These are phyloP conservation scores for Pholiota adiposa DNA, from an alignment of 1,284 basidiomycete genomes.

Conservation along the genomic window DNA sequence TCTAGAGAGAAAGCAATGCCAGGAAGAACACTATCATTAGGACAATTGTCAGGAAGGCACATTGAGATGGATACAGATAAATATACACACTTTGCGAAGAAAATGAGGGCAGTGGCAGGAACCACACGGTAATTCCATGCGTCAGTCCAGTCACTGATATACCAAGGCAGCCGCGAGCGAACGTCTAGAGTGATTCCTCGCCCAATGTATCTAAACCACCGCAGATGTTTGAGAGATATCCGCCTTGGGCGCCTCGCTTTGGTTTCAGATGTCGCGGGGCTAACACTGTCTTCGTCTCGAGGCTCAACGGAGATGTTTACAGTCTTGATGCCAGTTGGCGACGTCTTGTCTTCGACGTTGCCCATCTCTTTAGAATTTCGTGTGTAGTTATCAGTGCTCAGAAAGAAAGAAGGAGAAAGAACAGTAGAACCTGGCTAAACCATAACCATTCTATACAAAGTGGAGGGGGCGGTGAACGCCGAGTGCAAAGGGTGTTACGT, in stretches of 20 bases:
- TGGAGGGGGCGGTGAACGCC: neutral
- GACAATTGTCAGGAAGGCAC: conserved; percentile 6
- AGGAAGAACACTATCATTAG: conserved; percentile 68
- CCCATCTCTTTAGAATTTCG: neutral
- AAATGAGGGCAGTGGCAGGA: conserved; percentile 76
- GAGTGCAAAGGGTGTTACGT: neutral
- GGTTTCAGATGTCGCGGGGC: neutral
- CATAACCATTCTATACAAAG: neutral
- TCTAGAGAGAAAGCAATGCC: conserved; percentile 94
- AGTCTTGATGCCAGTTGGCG: neutral
- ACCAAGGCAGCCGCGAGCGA: conserved; percentile 79
- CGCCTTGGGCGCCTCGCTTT: conserved; percentile 17
- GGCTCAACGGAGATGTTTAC: conserved; percentile 1
- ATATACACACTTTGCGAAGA: conserved; percentile 77
- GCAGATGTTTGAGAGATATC: conserved; percentile 17
- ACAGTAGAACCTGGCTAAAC: neutral
- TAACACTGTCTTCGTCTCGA: conserved; percentile 10
- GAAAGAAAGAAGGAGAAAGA: neutral
- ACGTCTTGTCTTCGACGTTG: neutral
- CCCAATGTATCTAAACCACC: conserved; percentile 47
- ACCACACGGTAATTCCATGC: conserved; percentile 88
- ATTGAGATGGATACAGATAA: neutral
- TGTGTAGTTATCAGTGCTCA: too few relatives aligned
- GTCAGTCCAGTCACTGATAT: conserved; percentile 85
- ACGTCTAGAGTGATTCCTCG: conserved; percentile 82